phyloP scores from a whole-genome alignment of 805 yeast genomes.

The Monosporozyma solicola region DNA sequence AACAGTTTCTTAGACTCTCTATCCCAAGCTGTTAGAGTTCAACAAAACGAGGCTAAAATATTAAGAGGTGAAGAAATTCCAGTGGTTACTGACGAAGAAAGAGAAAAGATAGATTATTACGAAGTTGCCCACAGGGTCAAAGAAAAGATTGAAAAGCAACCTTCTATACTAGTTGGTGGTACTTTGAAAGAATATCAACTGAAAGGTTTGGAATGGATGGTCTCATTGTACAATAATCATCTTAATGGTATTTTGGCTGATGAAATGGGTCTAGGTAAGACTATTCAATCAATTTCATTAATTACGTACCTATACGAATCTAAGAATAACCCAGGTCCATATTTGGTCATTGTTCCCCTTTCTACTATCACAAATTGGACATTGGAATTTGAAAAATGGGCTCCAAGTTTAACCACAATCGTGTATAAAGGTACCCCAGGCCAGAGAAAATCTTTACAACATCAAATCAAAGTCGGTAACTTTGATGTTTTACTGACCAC shows the following conservation, averaged over 20 bases:
- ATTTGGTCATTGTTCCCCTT: slow-evolving; percentile 84
- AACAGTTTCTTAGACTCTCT: slow-evolving; percentile 82
- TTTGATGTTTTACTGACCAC: slow-evolving; percentile 89
- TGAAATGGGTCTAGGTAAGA: slow-evolving; percentile 97
- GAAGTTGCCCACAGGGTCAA: slow-evolving; percentile 83
- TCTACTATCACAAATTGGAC: slow-evolving; percentile 95
- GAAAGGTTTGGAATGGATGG: slow-evolving; percentile 98
- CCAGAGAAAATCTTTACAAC: slow-evolving; percentile 68
- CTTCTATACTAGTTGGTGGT: slow-evolving; percentile 82
- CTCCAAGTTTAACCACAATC: slow-evolving; percentile 72
- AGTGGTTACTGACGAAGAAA: slow-evolving; percentile 30
- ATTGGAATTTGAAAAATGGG: slow-evolving; percentile 94
- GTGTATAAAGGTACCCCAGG: slow-evolving; percentile 89
- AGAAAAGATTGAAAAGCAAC: slow-evolving; percentile 75
- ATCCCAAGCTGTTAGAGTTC: slow-evolving; percentile 83
- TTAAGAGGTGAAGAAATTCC: slow-evolving; percentile 11
- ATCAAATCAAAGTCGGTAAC: slow-evolving; percentile 62
- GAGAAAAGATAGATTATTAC: slow-evolving; percentile 78
- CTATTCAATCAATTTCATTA: slow-evolving; percentile 87
- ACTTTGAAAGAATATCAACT: slow-evolving; percentile 85
- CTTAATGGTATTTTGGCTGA: slow-evolving; percentile 94
- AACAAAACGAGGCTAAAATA: slow-evolving; percentile 61
- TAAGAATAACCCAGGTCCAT: slow-evolving; percentile 75
- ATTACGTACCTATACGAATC: slow-evolving; percentile 73
- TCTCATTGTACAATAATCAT: slow-evolving; percentile 84